Evolutionary conservation across 208 protist species (phyloP).

Genomic region (Naegleria lovaniensis): DNA sequence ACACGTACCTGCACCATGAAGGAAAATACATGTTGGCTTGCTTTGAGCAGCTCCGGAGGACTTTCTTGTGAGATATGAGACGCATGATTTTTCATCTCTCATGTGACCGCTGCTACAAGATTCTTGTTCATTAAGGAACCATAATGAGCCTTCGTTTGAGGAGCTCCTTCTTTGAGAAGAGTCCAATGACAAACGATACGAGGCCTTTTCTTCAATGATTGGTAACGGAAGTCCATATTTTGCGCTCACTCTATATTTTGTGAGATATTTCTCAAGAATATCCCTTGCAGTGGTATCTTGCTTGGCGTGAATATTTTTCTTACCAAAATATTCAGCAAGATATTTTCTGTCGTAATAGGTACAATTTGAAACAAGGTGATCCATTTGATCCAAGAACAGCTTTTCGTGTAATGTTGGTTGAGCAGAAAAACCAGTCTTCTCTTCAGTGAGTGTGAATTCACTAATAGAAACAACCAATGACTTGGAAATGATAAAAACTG

Average conservation of each 20-base stretch:
- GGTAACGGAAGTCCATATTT: not conserved
- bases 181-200: too few relatives aligned
- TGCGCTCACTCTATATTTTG: not conserved
- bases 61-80: not conserved
- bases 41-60: not conserved
- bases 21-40: conserved; percentile 12
- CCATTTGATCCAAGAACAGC: not conserved
- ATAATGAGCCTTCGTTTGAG: not conserved
- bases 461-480: not conserved
- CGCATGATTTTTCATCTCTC: not conserved
- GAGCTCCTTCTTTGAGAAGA: too few relatives aligned
- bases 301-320: not conserved
- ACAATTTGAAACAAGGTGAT: not conserved
- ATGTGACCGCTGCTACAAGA: not conserved
- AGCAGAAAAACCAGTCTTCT: not conserved
- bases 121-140: not conserved
- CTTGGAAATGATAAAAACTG: not conserved
- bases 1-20: not conserved
- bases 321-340: not conserved
- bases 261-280: not conserved
- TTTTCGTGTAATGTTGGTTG: not conserved
- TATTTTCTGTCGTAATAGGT: not conserved
- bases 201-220: not conserved
- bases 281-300: not conserved
- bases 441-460: not conserved